A percentile compares a stretch with the other conserved stretches of the same genome.
phyloP scores from a whole-genome alignment of 1,284 basidiomycete species.

The Porogramme epimiltina region DNA sequence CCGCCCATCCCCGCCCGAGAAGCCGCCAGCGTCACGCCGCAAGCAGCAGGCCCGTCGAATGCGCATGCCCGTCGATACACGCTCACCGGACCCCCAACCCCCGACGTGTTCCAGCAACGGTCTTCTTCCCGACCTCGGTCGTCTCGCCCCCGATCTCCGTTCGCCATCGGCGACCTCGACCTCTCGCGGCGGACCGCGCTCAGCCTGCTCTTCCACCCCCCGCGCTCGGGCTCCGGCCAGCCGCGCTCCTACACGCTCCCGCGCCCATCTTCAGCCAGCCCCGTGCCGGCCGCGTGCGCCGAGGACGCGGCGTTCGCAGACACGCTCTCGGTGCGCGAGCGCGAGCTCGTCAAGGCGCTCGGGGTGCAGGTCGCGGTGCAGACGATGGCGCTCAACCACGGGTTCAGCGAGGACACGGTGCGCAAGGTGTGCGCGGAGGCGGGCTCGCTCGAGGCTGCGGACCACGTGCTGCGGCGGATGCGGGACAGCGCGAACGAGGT shows the following conservation, averaged over 20 bases:
- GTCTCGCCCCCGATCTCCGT: conserved; percentile 3
- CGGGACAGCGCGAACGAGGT: conserved; percentile 21
- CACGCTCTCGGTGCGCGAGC: conserved; percentile 14
- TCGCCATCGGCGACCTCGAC: conserved; percentile 6
- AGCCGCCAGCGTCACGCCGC: too few relatives aligned
- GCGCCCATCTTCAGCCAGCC: neutral
- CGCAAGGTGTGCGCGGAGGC: conserved; percentile 14
- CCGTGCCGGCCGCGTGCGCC: neutral
- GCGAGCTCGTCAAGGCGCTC: conserved; percentile 13
- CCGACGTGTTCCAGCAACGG: neutral
- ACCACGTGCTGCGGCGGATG: conserved; percentile 22
- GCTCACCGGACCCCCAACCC: neutral
- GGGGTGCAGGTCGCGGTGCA: conserved; percentile 20
- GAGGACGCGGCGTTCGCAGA: conserved; percentile 5
- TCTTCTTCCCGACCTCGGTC: neutral
- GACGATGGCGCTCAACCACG: conserved; percentile 27
- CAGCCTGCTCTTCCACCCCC: conserved; percentile 9
- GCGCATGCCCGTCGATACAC: conserved; percentile 10
- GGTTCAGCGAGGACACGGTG: conserved; percentile 22
- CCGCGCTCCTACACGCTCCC: conserved; percentile 6
- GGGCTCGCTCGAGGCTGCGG: conserved; percentile 18
- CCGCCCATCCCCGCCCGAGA: too few relatives aligned
- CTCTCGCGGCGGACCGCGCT: conserved; percentile 3
- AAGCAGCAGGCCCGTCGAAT: too few relatives aligned
- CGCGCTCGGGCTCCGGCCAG: neutral